Base-by-base conservation (phyloP, 495 filamentous ascomycete genomes). In the Penicillium steckii region DNA sequence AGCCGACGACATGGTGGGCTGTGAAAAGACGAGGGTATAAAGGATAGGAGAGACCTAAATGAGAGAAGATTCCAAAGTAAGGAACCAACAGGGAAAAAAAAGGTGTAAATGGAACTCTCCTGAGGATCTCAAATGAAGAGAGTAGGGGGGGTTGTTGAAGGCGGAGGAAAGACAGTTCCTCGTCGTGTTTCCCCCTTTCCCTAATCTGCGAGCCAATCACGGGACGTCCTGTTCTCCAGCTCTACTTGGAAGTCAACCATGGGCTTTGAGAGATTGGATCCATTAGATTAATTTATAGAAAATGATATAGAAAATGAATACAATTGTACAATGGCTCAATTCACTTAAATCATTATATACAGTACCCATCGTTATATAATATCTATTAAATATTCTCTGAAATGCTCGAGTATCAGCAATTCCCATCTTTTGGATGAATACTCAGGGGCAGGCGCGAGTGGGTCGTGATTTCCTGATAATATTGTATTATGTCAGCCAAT, bases 1-100 rank as follows among this genome's bases (percentile, higher is more conserved):
- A 54, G 79, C 77, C 55, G 81, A 82, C 69, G 81, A 84, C 82
- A 84, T 84, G 66, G 64, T 77, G 71, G 68, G 55, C 50, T 62
- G 49, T 37, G 33, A n/a, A n/a, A n/a, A n/a, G n/a, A n/a, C n/a
- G n/a, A n/a, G n/a, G n/a, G n/a, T 37, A 15, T 15, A 52, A 55
- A 50, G 55, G n/a, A n/a, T n/a, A 59, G 38, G 49, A 62, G 32
- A 50, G 49, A 54, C 63, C 26, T 56, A 57, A 46, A 57, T 23
- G 55, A 25, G 44, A 57, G 48, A 24, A 50, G 32, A 50, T 50
- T 40, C 35, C 47, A 48, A 52, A 43, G 43, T 22, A 59, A 61
- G 47, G 60, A 51, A 59, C 43, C 44, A 56, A 52, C 32, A 50
- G n/a, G 44, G 52, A 44, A 67, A 43, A 51, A 57, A 27, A 50